These are phyloP conservation scores for Cylindrotheca closterium DNA, from an alignment of 108 stramenopile species.

Conservation along the genomic window DNA sequence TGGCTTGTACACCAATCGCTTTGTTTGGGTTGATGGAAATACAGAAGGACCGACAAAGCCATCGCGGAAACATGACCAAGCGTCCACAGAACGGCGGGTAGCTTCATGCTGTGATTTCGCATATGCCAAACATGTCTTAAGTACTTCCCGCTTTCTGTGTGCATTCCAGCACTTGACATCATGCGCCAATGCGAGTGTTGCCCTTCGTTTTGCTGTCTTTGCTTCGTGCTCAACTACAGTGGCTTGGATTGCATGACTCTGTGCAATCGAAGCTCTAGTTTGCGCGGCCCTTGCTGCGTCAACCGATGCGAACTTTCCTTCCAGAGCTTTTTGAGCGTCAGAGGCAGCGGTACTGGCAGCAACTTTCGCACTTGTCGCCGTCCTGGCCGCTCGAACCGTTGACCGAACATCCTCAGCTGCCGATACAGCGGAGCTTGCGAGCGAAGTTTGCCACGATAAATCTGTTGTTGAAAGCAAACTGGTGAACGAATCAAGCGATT, in stretches of 20 bases:
- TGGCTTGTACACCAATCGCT: conserved; percentile 2
- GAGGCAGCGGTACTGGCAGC: conserved; percentile 53
- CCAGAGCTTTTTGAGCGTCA: conserved; percentile 47
- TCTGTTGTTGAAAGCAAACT: conserved; percentile 32
- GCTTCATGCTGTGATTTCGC: conserved; percentile 78
- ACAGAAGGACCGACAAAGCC: conserved; percentile 63
- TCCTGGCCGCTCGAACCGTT: conserved; percentile 67
- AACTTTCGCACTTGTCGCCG: conserved; percentile 65
- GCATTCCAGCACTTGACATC: conserved; percentile 89
- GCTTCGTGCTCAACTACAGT: conserved; percentile 88
- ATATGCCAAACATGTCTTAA: conserved; percentile 48
- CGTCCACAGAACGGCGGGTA: conserved; percentile 62
- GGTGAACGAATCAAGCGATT: background rate
- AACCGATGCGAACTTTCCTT: conserved; percentile 47
- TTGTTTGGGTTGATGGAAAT: conserved; percentile 35
- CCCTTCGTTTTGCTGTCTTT: conserved; percentile 64
- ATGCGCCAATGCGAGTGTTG: conserved; percentile 78
- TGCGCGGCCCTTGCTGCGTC: conserved; percentile 71
- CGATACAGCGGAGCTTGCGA: conserved; percentile 71
- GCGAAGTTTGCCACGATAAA: conserved; percentile 80
- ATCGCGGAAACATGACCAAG: conserved; percentile 79
- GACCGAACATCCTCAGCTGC: conserved; percentile 77
- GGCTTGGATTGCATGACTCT: conserved; percentile 85
- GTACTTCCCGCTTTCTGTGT: conserved; percentile 75
- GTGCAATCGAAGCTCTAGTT: conserved; percentile 62